A percentile compares a stretch with the other conserved stretches of the same genome.
Evolutionary conservation across 495 filamentous ascomycete species (phyloP).

Genomic region (Hypoxylon crocopeplum): DNA sequence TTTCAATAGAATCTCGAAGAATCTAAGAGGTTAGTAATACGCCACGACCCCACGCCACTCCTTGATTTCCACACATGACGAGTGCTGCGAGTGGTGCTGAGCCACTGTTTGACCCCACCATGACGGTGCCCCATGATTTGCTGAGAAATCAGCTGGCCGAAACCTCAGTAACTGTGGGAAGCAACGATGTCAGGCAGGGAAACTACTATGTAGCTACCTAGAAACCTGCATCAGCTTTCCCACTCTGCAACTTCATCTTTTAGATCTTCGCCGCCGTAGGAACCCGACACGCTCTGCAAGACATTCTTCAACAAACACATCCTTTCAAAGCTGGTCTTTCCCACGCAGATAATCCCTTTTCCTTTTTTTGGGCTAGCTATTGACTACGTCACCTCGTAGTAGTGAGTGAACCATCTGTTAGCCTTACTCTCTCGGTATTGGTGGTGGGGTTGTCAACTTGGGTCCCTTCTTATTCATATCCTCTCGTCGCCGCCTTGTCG

Average conservation of each 20-base stretch:
- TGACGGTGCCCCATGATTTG: conserved; percentile 21
- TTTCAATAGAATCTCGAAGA: conserved; percentile 20
- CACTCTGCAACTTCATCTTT: conserved; percentile 10
- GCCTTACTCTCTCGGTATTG: conserved; percentile 21
- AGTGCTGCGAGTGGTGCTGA: no score
- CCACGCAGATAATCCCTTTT: background rate
- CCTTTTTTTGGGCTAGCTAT: conserved; percentile 14
- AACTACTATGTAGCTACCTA: conserved; percentile 4
- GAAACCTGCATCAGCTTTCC: conserved; percentile 15
- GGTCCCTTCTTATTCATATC: conserved; percentile 15
- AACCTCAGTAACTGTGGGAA: background rate
- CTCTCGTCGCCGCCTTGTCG: background rate
- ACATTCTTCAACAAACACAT: no score
- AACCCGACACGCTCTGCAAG: background rate
- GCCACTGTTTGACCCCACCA: conserved; percentile 23
- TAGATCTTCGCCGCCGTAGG: conserved; percentile 5
- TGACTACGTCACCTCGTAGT: conserved; percentile 34
- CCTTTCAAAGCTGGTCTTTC: conserved; percentile 29
- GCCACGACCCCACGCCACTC: conserved; percentile 7
- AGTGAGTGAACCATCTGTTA: conserved; percentile 22
- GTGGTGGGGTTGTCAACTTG: conserved; percentile 29
- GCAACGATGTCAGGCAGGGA: background rate
- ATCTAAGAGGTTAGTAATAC: conserved; percentile 3
- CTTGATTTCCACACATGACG: background rate
- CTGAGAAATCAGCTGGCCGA: conserved; percentile 36